Conservation (phyloP, 1,284 basidiomycete species). For the Malassezia globosa region DNA sequence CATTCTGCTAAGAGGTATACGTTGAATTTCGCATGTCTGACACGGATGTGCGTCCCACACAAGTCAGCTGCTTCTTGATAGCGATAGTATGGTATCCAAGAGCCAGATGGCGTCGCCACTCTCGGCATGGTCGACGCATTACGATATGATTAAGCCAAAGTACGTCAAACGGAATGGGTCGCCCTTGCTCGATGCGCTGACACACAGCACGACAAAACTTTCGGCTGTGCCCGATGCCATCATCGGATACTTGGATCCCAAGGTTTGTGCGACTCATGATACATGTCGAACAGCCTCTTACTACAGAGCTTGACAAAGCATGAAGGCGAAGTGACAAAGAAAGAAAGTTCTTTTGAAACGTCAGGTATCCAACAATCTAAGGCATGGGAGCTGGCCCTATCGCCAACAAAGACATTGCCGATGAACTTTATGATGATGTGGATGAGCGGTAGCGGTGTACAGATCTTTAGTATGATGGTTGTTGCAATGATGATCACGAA, state of each 20-base stretch:
- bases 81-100: too few relatives aligned
- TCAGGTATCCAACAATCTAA: conserved; percentile 34
- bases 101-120: conserved; percentile 1
- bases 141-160: conserved; percentile 6
- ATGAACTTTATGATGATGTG: conserved; percentile 47
- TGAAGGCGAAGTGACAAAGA: conserved; percentile 5
- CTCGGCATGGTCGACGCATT: conserved; percentile 5
- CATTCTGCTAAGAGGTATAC: too few relatives aligned
- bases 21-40: too few relatives aligned
- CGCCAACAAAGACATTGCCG: conserved; percentile 38
- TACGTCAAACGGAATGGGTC: too few relatives aligned
- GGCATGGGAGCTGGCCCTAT: conserved; percentile 41
- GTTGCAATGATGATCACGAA: conserved; percentile 42
- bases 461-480: conserved; percentile 47
- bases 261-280: neutral
- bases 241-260: conserved; percentile 7
- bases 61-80: too few relatives aligned
- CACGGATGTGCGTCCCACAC: too few relatives aligned
- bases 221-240: conserved; percentile 3
- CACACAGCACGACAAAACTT: neutral
- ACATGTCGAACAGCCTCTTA: too few relatives aligned
- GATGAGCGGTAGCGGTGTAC: conserved; percentile 42
- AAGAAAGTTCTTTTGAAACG: conserved; percentile 17
- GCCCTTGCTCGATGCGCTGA: too few relatives aligned
- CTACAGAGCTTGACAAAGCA: conserved; percentile 3